phyloP scores from a whole-genome alignment of 495 filamentous ascomycete species.

The Pseudomonodictys pantanalensis region DNA sequence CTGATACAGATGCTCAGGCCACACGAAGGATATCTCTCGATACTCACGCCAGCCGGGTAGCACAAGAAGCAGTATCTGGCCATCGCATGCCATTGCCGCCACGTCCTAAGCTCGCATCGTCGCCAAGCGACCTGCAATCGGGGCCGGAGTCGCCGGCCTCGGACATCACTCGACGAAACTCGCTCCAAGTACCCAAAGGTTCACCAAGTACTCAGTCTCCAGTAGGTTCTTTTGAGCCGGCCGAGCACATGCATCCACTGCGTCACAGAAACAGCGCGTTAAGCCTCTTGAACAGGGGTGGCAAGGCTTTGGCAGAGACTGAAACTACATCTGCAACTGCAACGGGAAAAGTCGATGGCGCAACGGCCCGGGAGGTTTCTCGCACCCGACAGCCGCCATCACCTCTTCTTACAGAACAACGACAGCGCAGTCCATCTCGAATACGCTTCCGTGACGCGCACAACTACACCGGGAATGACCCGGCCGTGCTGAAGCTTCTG shows the following conservation, averaged over 20 bases:
- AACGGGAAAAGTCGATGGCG: conserved; percentile 77
- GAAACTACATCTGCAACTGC: conserved; percentile 76
- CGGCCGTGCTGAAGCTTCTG: conserved; percentile 77
- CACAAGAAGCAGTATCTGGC: conserved; percentile 1
- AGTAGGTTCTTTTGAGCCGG: conserved; percentile 9
- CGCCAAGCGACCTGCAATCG: conserved; percentile 40
- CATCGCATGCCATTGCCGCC: conserved; percentile 11
- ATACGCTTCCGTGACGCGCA: conserved; percentile 49
- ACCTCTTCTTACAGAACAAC: conserved; percentile 33
- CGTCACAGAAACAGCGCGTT: conserved; percentile 76
- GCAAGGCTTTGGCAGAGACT: conserved; percentile 83
- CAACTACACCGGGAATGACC: conserved; percentile 85
- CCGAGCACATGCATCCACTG: conserved; percentile 31
- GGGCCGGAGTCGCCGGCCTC: conserved; percentile 23
- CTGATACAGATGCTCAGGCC: conserved; percentile 67
- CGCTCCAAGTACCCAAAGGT: conserved; percentile 25
- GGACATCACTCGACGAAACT: conserved; percentile 16
- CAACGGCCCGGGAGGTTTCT: conserved; percentile 12
- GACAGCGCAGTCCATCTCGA: conserved; percentile 37
- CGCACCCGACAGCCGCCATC: conserved; percentile 39
- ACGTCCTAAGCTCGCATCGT: conserved; percentile 41
- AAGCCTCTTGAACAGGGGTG: conserved; percentile 73
- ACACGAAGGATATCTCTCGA: conserved; percentile 56
- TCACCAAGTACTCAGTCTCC: conserved; percentile 21
- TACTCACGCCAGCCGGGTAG: conserved; percentile 46